Percentiles rank a stretch among this genome's conserved stretches.
Evolutionary conservation across 306 rosid genomes (phyloP).

Genomic region (Sindora glabra): DNA sequence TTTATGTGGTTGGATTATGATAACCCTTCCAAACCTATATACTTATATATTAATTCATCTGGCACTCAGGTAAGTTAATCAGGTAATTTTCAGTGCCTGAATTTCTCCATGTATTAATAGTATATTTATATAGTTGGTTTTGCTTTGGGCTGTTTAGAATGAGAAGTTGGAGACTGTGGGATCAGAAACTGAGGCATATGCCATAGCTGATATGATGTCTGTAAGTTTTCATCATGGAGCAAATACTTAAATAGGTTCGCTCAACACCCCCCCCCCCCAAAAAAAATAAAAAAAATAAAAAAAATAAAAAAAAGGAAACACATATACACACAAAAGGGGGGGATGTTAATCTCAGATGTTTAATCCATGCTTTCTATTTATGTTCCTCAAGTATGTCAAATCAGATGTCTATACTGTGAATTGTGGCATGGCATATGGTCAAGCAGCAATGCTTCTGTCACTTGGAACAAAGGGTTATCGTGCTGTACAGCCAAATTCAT

Average conservation of each 20-base stretch:
- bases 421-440: slow-evolving; percentile 86
- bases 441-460: slow-evolving; percentile 89
- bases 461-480: slow-evolving; percentile 84
- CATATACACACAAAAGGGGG: background rate
- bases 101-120: background rate
- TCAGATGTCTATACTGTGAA: slow-evolving; percentile 79
- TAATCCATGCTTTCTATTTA: background rate
- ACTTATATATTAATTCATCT: slow-evolving; percentile 79
- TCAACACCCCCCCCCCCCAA: no score
- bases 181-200: slow-evolving; percentile 85
- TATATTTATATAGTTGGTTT: slow-evolving; percentile 16
- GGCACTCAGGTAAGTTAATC: slow-evolving; percentile 72
- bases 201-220: slow-evolving; percentile 77
- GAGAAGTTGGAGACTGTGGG: slow-evolving; percentile 81
- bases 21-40: slow-evolving; percentile 67
- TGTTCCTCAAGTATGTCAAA: slow-evolving; percentile 58
- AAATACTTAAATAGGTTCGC: background rate
- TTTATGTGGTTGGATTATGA: slow-evolving; percentile 96
- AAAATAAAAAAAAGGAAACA: background rate
- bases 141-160: slow-evolving; percentile 39
- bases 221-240: slow-evolving; percentile 47
- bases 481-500: slow-evolving; percentile 68
- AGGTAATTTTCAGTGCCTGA: background rate
- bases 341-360: background rate
- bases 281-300: no score